A percentile compares a stretch with the other conserved stretches of the same genome.
Evolutionary conservation across 805 yeast genomes (phyloP).

Genomic region (Myxozyma kluyveri): DNA sequence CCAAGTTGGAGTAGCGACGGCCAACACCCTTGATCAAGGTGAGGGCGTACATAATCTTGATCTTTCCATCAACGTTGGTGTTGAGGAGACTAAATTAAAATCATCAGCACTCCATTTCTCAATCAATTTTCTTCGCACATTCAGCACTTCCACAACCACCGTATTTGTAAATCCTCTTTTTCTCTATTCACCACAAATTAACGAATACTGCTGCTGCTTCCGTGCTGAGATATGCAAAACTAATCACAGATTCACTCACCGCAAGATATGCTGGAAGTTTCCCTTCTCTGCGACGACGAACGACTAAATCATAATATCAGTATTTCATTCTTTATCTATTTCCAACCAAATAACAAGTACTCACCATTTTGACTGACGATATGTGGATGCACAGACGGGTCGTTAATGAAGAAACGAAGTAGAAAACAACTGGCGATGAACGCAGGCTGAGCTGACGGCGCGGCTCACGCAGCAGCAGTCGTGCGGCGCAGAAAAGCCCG

Average conservation of each 20-base stretch:
- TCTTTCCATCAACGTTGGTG: constrained; percentile 99
- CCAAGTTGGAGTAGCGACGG: constrained; percentile 99
- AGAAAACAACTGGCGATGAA: neutral
- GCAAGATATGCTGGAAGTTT: constrained; percentile 99
- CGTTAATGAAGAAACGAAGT: neutral
- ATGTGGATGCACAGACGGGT: neutral
- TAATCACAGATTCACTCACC: constrained; percentile 57
- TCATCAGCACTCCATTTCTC: constrained; percentile 11
- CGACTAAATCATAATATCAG: constrained; percentile 52
- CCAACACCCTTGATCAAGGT: constrained; percentile 99
- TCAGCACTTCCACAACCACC: too few relatives aligned
- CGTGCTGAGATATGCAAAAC: neutral
- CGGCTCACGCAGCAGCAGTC: neutral
- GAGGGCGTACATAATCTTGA: constrained; percentile 99
- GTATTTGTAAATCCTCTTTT: too few relatives aligned
- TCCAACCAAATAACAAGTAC: neutral
- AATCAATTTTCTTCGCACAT: too few relatives aligned
- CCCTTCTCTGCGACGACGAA: constrained; percentile 98
- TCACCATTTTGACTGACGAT: constrained; percentile 17
- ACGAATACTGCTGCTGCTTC: too few relatives aligned
- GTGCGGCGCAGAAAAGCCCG: neutral
- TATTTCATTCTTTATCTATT: neutral
- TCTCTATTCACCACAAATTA: neutral
- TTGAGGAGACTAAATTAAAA: constrained; percentile 77
- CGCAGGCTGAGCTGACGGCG: neutral